A percentile compares a stretch with the other conserved stretches of the same genome.
Conservation (phyloP, 257 asterid species). For the Plantago ovata region DNA sequence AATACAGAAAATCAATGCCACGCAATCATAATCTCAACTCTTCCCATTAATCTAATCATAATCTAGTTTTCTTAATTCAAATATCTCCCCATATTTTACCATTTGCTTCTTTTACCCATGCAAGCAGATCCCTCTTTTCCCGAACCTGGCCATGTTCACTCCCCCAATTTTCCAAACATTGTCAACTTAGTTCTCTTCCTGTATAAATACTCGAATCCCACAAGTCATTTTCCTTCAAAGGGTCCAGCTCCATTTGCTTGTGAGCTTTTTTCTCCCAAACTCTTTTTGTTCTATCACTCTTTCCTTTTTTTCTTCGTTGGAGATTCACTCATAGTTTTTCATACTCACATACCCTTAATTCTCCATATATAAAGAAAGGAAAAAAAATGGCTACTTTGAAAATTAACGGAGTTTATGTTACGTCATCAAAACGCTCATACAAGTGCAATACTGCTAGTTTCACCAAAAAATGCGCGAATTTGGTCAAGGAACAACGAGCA, state of each 20-base stretch:
- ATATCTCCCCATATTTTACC: no score
- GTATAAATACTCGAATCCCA: constrained; percentile 15
- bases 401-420: constrained; percentile 7
- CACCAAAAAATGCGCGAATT: constrained; percentile 62
- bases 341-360: neutral
- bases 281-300: no score
- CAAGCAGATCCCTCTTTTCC: constrained; percentile 49
- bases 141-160: constrained; percentile 54
- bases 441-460: constrained; percentile 51
- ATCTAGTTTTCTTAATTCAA: no score
- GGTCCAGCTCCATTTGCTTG: constrained; percentile 60
- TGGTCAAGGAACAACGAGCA: constrained; percentile 72
- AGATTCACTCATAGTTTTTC: neutral
- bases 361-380: neutral
- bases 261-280: constrained; percentile 54
- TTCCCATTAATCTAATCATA: no score
- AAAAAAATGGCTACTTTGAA: constrained; percentile 38
- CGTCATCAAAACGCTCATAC: constrained; percentile 34
- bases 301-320: neutral
- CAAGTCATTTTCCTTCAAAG: constrained; percentile 27
- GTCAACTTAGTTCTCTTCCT: constrained; percentile 29
- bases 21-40: no score
- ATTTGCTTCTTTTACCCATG: constrained; percentile 41
- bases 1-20: no score
- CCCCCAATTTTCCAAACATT: constrained; percentile 9